These are phyloP conservation scores for Trichoderma sp. DNA, from an alignment of 2,329 filamentous ascomycete genomes.

Conservation along the genomic window DNA sequence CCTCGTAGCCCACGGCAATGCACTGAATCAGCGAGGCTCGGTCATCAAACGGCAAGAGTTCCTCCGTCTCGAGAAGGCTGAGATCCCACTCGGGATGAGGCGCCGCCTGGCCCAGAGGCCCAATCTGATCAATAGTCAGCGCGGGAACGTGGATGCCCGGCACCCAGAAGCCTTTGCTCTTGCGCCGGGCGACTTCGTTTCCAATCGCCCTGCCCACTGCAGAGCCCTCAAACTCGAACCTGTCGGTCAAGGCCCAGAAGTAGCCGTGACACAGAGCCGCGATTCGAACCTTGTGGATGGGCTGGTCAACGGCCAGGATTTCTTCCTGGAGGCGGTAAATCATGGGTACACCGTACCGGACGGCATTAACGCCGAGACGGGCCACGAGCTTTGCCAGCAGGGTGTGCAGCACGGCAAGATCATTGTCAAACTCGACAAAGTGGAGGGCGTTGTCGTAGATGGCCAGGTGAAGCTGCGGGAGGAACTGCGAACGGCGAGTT, in stretches of 20 bases:
- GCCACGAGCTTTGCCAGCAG: constrained; percentile 71
- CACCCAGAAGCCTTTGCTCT: constrained; percentile 74
- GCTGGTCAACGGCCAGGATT: constrained; percentile 62
- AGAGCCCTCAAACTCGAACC: constrained; percentile 71
- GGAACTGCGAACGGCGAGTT: constrained; percentile 63
- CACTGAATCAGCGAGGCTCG: constrained; percentile 67
- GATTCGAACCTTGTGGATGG: constrained; percentile 70
- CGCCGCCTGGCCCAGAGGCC: constrained; percentile 46
- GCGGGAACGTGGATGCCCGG: constrained; percentile 70
- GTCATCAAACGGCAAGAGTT: constrained; percentile 72
- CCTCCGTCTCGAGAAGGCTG: constrained; percentile 57
- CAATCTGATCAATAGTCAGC: constrained; percentile 59
- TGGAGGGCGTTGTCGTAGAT: constrained; percentile 87
- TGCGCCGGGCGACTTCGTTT: constrained; percentile 71
- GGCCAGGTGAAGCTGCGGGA: constrained; percentile 78
- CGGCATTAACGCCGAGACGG: constrained; percentile 78
- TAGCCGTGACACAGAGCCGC: constrained; percentile 87
- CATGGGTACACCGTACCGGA: constrained; percentile 79
- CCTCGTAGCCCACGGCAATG: constrained; percentile 69
- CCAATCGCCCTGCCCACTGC: constrained; percentile 67
- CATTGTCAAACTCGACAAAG: constrained; percentile 65
- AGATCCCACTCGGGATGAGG: constrained; percentile 46
- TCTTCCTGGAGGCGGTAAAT: constrained; percentile 84
- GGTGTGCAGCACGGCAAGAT: constrained; percentile 73
- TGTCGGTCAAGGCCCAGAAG: constrained; percentile 74